A percentile compares a stretch with the other conserved stretches of the same genome.
These are phyloP conservation scores for Ophiocordyceps camponoti-saundersi DNA, from an alignment of 2,329 filamentous ascomycete genomes.

Conservation along the genomic window DNA sequence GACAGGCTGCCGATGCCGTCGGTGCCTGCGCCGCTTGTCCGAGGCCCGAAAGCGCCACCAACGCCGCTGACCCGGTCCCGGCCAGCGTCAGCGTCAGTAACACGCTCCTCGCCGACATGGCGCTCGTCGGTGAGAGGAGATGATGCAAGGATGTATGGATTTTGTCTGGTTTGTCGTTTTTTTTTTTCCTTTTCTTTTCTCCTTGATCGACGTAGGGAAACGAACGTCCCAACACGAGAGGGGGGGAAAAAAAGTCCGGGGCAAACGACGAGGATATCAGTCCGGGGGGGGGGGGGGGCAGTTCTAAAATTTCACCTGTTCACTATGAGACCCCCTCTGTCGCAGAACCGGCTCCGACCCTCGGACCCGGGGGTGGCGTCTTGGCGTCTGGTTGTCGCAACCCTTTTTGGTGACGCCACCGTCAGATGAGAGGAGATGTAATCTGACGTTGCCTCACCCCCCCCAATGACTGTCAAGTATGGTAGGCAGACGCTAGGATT, in stretches of 20 bases:
- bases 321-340: neutral
- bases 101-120: neutral
- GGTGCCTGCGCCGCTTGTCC: slow-evolving; percentile 20
- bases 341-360: neutral
- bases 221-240: neutral
- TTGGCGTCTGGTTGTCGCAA: neutral
- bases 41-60: slow-evolving; percentile 20
- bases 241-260: too few relatives aligned
- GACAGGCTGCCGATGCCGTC: slow-evolving; percentile 3
- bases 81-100: slow-evolving; percentile 4
- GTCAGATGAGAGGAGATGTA: neutral
- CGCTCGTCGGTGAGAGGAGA: neutral
- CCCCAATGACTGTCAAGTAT: too few relatives aligned
- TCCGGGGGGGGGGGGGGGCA: too few relatives aligned
- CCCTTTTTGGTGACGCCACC: too few relatives aligned
- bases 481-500: too few relatives aligned
- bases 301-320: neutral
- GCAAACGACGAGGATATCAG: too few relatives aligned
- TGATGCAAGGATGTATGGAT: neutral
- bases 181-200: neutral
- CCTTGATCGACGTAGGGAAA: neutral
- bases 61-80: slow-evolving; percentile 8
- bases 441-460: too few relatives aligned
- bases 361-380: neutral
- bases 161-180: neutral